Conservation (phyloP, 768 basidiomycete species). For the Suillus weaverae region DNA sequence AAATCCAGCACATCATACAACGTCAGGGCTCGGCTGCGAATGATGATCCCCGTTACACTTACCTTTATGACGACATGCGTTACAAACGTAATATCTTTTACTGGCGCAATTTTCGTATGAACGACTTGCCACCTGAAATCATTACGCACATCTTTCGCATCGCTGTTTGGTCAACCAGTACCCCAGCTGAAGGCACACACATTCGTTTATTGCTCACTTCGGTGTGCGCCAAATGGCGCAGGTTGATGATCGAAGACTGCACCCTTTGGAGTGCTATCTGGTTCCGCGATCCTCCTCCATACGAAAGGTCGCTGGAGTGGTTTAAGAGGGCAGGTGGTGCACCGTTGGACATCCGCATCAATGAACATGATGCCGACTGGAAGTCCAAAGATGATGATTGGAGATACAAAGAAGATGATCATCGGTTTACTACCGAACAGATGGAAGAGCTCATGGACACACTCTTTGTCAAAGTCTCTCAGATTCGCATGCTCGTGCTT, state of each 20-base stretch:
- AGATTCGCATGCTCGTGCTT: slow-evolving; percentile 60
- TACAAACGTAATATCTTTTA: slow-evolving; percentile 26
- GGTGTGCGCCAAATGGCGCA: slow-evolving; percentile 59
- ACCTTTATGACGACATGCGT: slow-evolving; percentile 10
- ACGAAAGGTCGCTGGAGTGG: slow-evolving; percentile 54
- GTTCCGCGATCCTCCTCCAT: slow-evolving; percentile 55
- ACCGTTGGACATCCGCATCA: slow-evolving; percentile 62
- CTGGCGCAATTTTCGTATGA: slow-evolving; percentile 54
- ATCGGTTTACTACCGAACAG: slow-evolving; percentile 39
- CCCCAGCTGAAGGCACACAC: slow-evolving; percentile 35
- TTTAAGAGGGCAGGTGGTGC: slow-evolving; percentile 56
- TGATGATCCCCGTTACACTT: not conserved
- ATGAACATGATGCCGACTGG: slow-evolving; percentile 37
- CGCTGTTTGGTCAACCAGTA: slow-evolving; percentile 52
- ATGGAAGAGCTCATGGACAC: slow-evolving; percentile 51
- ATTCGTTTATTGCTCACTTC: slow-evolving; percentile 54
- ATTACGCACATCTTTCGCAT: slow-evolving; percentile 62
- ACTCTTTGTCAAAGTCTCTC: slow-evolving; percentile 52
- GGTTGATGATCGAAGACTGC: slow-evolving; percentile 44
- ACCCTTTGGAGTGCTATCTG: slow-evolving; percentile 67
- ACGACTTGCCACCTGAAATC: slow-evolving; percentile 66
- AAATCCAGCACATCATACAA: not conserved
- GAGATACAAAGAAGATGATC: slow-evolving; percentile 22
- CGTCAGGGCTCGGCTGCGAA: not conserved
- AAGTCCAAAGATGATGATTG: slow-evolving; percentile 17